A percentile compares a stretch with the other conserved stretches of the same genome.
Evolutionary conservation across 2,329 filamentous ascomycete genomes (phyloP).

Genomic region (Coniochaeta pulveracea): DNA sequence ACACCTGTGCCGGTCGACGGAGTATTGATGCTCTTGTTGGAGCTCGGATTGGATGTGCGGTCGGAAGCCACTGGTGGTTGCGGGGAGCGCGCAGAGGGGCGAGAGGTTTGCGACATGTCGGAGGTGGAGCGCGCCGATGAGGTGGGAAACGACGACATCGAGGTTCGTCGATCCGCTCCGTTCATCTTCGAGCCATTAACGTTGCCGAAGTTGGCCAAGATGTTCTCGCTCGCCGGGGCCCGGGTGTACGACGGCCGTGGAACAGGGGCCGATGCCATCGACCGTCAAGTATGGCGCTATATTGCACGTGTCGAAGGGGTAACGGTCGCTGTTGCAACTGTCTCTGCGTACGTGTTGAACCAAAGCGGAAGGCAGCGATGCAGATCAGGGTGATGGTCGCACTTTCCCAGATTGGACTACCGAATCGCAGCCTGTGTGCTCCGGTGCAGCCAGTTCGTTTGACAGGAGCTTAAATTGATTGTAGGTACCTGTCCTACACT

Average conservation of each 20-base stretch:
- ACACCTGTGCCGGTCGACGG: constrained; percentile 37
- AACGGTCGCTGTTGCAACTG: too few species aligned
- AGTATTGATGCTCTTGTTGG: constrained; percentile 48
- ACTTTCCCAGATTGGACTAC: too few species aligned
- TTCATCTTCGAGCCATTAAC: constrained; percentile 10
- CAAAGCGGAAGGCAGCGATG: too few species aligned
- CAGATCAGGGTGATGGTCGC: too few species aligned
- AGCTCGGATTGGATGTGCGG: constrained; percentile 46
- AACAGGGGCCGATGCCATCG: constrained; percentile 28
- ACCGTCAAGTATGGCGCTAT: too few species aligned
- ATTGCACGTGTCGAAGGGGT: too few species aligned
- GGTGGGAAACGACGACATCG: constrained; percentile 54
- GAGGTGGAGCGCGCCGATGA: constrained; percentile 46
- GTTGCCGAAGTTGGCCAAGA: constrained; percentile 17
- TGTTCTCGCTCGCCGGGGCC: constrained; percentile 26
- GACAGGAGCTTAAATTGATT: too few species aligned
- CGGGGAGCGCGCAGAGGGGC: constrained; percentile 43
- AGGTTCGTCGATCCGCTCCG: constrained; percentile 32
- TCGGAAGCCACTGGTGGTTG: constrained; percentile 31
- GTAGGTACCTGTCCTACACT: too few species aligned
- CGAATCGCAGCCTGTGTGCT: too few species aligned
- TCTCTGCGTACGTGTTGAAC: too few species aligned
- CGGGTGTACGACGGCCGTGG: constrained; percentile 25
- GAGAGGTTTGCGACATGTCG: constrained; percentile 42
- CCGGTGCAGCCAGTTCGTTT: too few species aligned